A percentile compares a stretch with the other conserved stretches of the same genome.
Evolutionary conservation across 2,329 filamentous ascomycete genomes (phyloP).

Genomic region (Aspergillus terreus): DNA sequence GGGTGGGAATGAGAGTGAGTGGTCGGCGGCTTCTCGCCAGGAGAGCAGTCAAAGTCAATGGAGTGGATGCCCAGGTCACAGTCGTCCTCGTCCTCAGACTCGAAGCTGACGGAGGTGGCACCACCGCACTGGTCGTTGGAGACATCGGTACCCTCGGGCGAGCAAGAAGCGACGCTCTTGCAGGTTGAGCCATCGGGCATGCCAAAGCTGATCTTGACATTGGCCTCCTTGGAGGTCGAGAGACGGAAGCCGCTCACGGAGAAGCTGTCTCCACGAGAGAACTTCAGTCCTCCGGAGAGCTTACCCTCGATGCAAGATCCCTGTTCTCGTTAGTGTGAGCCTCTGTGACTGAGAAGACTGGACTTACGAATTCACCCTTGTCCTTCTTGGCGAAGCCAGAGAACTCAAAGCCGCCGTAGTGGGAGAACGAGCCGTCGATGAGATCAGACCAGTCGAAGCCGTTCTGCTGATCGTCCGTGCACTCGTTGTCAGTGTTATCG

Average conservation of each 20-base stretch:
- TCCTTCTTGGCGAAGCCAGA: constrained; percentile 67
- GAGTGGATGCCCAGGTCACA: constrained; percentile 62
- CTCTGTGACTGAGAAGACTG: neutral
- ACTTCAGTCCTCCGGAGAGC: constrained; percentile 36
- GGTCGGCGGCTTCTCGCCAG: constrained; percentile 14
- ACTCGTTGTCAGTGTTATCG: constrained; percentile 71
- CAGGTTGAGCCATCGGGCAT: constrained; percentile 81
- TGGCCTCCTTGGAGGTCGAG: constrained; percentile 68
- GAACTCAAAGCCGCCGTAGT: constrained; percentile 71
- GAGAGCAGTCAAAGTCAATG: constrained; percentile 27
- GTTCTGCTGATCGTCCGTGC: constrained; percentile 62
- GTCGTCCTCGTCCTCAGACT: constrained; percentile 49
- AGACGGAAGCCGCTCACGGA: constrained; percentile 74
- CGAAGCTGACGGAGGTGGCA: constrained; percentile 74
- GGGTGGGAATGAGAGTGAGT: constrained; percentile 4
- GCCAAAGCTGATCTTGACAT: constrained; percentile 79
- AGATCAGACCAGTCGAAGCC: constrained; percentile 74
- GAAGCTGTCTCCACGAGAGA: constrained; percentile 59
- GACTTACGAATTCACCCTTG: constrained; percentile 38
- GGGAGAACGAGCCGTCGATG: constrained; percentile 55
- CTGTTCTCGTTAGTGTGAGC: constrained; percentile 27
- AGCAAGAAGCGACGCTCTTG: constrained; percentile 72
- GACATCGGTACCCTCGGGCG: constrained; percentile 63
- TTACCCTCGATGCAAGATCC: constrained; percentile 61
- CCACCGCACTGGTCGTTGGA: constrained; percentile 90